A percentile compares a stretch with the other conserved stretches of the same genome.
Evolutionary conservation across 495 filamentous ascomycete species (phyloP).

Genomic region (Daldinia caldariorum): DNA sequence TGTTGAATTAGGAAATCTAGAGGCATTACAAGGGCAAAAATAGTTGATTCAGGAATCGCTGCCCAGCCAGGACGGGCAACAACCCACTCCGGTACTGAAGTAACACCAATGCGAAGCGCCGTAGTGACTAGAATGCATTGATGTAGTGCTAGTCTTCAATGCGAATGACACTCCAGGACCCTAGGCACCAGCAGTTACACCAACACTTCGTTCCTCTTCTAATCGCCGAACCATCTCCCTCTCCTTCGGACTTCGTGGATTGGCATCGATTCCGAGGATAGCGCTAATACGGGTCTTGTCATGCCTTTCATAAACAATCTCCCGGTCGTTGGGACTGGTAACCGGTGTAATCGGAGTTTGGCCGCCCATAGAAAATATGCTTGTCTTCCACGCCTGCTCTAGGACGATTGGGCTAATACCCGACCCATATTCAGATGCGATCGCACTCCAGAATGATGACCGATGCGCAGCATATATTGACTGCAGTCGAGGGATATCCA

Average conservation of each 20-base stretch:
- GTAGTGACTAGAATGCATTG: background rate
- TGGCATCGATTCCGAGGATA: constrained; percentile 63
- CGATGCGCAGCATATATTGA: constrained; percentile 75
- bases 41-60: background rate
- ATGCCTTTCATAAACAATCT: constrained; percentile 48
- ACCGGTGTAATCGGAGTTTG: constrained; percentile 59
- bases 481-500: constrained; percentile 74
- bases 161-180: background rate
- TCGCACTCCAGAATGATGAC: constrained; percentile 74
- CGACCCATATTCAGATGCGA: constrained; percentile 74
- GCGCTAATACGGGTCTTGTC: constrained; percentile 65
- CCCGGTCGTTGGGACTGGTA: constrained; percentile 56
- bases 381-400: constrained; percentile 75
- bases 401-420: constrained; percentile 70
- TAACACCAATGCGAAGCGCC: background rate
- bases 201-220: constrained; percentile 54
- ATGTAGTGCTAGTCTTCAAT: background rate
- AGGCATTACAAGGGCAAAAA: constrained; percentile 19
- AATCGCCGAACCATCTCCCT: constrained; percentile 62
- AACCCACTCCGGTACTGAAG: background rate
- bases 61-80: background rate
- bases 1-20: constrained; percentile 15
- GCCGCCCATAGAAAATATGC: constrained; percentile 38
- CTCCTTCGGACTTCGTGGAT: constrained; percentile 63
- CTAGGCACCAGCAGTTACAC: constrained; percentile 31